Evolutionary conservation across 805 yeast species (phyloP).

Genomic region (Sugiyamaella smithiae): DNA sequence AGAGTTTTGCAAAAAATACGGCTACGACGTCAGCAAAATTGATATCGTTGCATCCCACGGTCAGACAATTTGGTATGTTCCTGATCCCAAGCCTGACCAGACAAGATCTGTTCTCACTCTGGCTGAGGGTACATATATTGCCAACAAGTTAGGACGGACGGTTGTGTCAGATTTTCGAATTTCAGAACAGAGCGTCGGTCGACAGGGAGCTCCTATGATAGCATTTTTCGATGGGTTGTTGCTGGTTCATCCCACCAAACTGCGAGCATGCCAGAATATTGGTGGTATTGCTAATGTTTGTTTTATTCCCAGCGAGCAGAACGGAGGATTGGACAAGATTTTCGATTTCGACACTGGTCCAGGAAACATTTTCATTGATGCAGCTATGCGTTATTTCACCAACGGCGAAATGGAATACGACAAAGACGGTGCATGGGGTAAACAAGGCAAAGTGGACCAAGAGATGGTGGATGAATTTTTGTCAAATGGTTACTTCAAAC

Average conservation of each 20-base stretch:
- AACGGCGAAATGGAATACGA: constrained; percentile 27
- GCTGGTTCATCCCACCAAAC: constrained; percentile 26
- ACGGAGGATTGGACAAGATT: constrained; percentile 28
- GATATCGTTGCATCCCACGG: constrained; percentile 32
- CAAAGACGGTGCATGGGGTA: constrained; percentile 29
- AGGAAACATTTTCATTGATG: constrained; percentile 32
- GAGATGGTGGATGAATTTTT: constrained; percentile 27
- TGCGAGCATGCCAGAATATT: constrained; percentile 30
- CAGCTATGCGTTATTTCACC: constrained; percentile 30
- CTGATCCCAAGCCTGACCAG: constrained; percentile 22
- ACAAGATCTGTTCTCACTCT: constrained; percentile 25
- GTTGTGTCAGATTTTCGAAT: constrained; percentile 29
- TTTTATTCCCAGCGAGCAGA: constrained; percentile 26
- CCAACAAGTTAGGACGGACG: constrained; percentile 23
- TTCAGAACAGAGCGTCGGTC: constrained; percentile 30
- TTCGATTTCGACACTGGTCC: constrained; percentile 33
- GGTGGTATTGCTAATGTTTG: constrained; percentile 33
- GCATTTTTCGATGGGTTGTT: constrained; percentile 31
- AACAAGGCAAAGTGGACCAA: constrained; percentile 26
- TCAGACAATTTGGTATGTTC: constrained; percentile 31
- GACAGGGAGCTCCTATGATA: constrained; percentile 33
- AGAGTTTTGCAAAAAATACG: constrained; percentile 15
- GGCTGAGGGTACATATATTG: constrained; percentile 28
- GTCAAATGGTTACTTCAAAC: constrained; percentile 23
- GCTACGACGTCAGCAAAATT: constrained; percentile 12